Percentiles rank a stretch among this genome's conserved stretches.
Evolutionary conservation across 2,329 filamentous ascomycete genomes (phyloP).

Genomic region (Didymella lethalis): DNA sequence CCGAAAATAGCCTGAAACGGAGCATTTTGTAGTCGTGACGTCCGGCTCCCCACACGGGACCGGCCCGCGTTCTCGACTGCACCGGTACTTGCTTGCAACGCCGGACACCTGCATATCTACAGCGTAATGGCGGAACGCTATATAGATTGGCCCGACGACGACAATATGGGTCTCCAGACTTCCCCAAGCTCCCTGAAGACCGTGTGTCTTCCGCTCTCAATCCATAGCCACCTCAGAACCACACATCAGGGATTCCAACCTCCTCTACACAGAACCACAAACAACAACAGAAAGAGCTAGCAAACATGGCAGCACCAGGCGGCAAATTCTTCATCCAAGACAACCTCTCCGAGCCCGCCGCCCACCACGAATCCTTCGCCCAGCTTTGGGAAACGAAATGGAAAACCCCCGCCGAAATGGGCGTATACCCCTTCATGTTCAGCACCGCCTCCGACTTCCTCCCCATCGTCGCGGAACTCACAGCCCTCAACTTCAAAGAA

Average conservation of each 20-base stretch:
- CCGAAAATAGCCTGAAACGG: slow-evolving; percentile 14
- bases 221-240: background rate
- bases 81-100: slow-evolving; percentile 6
- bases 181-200: too few species aligned
- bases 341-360: slow-evolving; percentile 52
- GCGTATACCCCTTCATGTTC: slow-evolving; percentile 79
- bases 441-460: slow-evolving; percentile 72
- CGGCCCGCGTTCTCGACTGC: slow-evolving; percentile 2
- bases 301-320: slow-evolving; percentile 52
- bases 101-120: slow-evolving; percentile 4
- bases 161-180: background rate
- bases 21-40: slow-evolving; percentile 10
- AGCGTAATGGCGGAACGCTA: background rate
- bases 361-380: slow-evolving; percentile 58
- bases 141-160: slow-evolving; percentile 9
- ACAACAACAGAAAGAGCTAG: slow-evolving; percentile 2
- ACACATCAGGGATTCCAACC: background rate
- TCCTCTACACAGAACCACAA: background rate
- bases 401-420: slow-evolving; percentile 69
- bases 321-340: slow-evolving; percentile 58
- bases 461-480: slow-evolving; percentile 71
- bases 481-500: slow-evolving; percentile 69
- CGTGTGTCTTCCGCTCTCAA: background rate
- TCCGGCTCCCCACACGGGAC: slow-evolving; percentile 20
- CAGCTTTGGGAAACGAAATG: slow-evolving; percentile 77